Conservation (phyloP, 176 grass and related monocot species). For the Luzula sylvatica region DNA sequence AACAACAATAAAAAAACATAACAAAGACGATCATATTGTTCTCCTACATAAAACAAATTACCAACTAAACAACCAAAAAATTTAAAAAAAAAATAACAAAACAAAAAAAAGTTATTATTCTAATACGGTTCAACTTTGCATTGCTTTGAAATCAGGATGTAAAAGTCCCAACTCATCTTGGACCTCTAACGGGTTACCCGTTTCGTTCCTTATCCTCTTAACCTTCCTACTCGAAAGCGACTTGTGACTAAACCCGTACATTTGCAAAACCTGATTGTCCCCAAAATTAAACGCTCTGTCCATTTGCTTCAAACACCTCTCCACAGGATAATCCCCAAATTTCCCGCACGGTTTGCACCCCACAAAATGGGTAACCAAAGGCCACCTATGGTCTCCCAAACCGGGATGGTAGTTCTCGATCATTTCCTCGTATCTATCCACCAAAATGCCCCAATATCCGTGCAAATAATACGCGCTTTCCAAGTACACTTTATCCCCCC, state of each 20-base stretch:
- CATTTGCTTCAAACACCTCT: conserved; percentile 98
- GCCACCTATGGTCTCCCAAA: conserved; percentile 92
- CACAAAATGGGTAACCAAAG: conserved; percentile 91
- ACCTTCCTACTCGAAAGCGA: conserved; percentile 69
- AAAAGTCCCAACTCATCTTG: conserved; percentile 84
- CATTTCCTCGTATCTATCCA: conserved; percentile 95
- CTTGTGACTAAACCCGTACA: conserved; percentile 93
- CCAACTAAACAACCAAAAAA: conserved; percentile 31
- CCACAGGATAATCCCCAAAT: conserved; percentile 90
- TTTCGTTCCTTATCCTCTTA: conserved; percentile 90
- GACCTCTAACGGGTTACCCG: conserved; percentile 53
- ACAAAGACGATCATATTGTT: not conserved
- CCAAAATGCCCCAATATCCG: conserved; percentile 95
- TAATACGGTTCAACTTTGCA: conserved; percentile 50
- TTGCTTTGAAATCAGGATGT: conserved; percentile 78
- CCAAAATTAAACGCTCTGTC: conserved; percentile 95
- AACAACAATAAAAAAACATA: no score
- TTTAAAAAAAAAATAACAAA: conserved; percentile 49
- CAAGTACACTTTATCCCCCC: conserved; percentile 81
- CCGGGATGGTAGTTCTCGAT: conserved; percentile 96
- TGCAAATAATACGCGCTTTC: conserved; percentile 97
- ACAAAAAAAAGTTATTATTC: conserved; percentile 29
- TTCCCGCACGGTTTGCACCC: conserved; percentile 96
- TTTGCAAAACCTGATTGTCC: conserved; percentile 97
- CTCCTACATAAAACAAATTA: conserved; percentile 25